Evolutionary conservation across 2,329 filamentous ascomycete species (phyloP), one percentile per base, ranked within the genome.

Genomic region (Phialemoniopsis sp.): DNA sequence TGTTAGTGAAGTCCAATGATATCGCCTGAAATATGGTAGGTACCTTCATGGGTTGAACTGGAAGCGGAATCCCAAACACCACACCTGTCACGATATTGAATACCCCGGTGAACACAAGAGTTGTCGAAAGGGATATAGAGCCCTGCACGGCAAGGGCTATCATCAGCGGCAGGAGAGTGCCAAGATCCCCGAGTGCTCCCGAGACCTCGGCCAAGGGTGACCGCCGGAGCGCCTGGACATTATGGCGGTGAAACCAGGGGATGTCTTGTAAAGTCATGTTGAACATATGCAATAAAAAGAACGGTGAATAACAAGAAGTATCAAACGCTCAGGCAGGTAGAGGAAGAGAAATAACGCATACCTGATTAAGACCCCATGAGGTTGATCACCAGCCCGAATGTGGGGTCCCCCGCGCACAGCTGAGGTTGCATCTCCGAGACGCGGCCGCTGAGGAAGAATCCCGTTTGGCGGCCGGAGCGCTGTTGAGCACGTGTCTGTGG

Each of bases 81-180:
- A 82, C 56, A 14, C 91, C 93, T 0, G 90, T 95, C 12, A 86
- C 54, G 40, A 96, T 78, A 54, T 97, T 97, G 61, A 85, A 91
- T 9, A 90, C 55, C 2, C 93, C 93, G 0, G 89, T 90, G 58
- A 95, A 93, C 6, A 97, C 78, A 1, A 97, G 75, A 0, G 91
- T 96, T 35, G 83, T 82, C 18, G 87, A 80, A 2, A 97, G 75
- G 16, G 87, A 84, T 52, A 97, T 87, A 8, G 87, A 90, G 28
- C 76, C 72, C 48, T 87, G 85, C 19, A 87, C 66, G 0, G 89
- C 82, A 19, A 97, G 79, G 3, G 90, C 87, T 53, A 95, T 88
- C 71, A 93, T 87, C 40, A 96, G 79, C 35, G 90, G 91, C 10
- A 95, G 77, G 21, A 95, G 77, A 3, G 91, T 96, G 46, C 91